A percentile compares a stretch with the other conserved stretches of the same genome.
Conservation (phyloP, 495 filamentous ascomycete species). For the Penicillium riverlandense region DNA sequence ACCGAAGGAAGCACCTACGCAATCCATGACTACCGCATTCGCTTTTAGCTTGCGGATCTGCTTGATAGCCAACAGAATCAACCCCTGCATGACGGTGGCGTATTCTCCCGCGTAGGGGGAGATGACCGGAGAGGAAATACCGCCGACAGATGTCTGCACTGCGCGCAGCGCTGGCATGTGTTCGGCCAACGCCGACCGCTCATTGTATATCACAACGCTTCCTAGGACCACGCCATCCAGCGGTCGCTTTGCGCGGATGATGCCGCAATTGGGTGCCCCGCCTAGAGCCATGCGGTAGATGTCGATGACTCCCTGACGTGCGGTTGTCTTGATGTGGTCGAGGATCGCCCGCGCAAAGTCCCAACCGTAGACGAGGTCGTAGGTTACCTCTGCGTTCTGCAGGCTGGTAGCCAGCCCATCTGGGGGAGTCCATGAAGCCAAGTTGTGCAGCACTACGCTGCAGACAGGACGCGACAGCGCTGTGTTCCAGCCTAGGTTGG, state of each 20-base stretch:
- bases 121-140: constrained; percentile 76
- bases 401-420: constrained; percentile 65
- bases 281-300: constrained; percentile 73
- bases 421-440: constrained; percentile 66
- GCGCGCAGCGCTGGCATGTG: constrained; percentile 59
- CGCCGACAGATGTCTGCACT: constrained; percentile 49
- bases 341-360: constrained; percentile 70
- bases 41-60: constrained; percentile 74
- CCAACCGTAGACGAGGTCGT: constrained; percentile 72
- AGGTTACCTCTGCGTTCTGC: constrained; percentile 50
- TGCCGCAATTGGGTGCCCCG: constrained; percentile 65
- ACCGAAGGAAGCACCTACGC: constrained; percentile 44
- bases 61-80: constrained; percentile 73
- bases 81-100: constrained; percentile 66
- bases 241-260: constrained; percentile 72
- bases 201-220: constrained; percentile 76
- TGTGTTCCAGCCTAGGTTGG: constrained; percentile 64
- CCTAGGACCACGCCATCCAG: constrained; percentile 64
- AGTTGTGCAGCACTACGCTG: constrained; percentile 58
- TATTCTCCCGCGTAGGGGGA: constrained; percentile 61
- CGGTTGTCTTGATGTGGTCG: constrained; percentile 65
- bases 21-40: constrained; percentile 64
- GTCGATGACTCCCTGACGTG: constrained; percentile 74
- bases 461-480: constrained; percentile 55
- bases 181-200: constrained; percentile 55